Base-by-base conservation (phyloP, 1,284 basidiomycete genomes). In the Xerocomus nothofagi region DNA sequence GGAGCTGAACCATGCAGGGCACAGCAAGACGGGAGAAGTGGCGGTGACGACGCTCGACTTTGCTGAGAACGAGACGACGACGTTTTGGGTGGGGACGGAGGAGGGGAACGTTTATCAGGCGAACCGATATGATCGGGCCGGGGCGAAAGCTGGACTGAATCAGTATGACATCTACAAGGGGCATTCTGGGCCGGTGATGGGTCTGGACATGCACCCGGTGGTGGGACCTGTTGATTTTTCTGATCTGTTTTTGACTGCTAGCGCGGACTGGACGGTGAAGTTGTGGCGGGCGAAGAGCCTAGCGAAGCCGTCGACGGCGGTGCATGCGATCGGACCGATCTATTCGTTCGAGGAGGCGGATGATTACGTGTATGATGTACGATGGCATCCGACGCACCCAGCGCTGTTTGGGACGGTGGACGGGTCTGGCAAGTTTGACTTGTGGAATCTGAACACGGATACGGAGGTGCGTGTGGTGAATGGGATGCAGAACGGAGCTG, bases 341-440 rank as follows among this genome's bases (percentile, higher is more conserved):
- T 89, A 94, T 67, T 92, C 90, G 37, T 97, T 98, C 61, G 95
- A 99, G 60, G 95, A 98, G 69, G 88, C 92, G 11, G 92, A 93
- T 67, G 96, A 99, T 68, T 98, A 98, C 66, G 93, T 99, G n/a
- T 98, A 97, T 71, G 96, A 98, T 71, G 94, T 94, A 42, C 89
- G 87, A 65, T 99, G 97, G 97, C 95, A 98, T 68, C 93, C 95
- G 2, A 76, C 82, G 23, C 95, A 99, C 68, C 97, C 97, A 4
- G 93, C 94, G 0, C 55, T 97, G 37, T 99, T 99, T 67, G 96
- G 90, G 14, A 86, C 84, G 4, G 97, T 93, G 2, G 95, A 99
- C 68, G 97, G 94, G 0, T 88, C 88, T 2, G 97, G 96, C 29
- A 88, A 88, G 63, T 94, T 99, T 69, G 93, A 98, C 66, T 63